These are phyloP conservation scores for Saccharomyces pastorianus DNA, from an alignment of 1,139 yeast species.

Conservation along the genomic window DNA sequence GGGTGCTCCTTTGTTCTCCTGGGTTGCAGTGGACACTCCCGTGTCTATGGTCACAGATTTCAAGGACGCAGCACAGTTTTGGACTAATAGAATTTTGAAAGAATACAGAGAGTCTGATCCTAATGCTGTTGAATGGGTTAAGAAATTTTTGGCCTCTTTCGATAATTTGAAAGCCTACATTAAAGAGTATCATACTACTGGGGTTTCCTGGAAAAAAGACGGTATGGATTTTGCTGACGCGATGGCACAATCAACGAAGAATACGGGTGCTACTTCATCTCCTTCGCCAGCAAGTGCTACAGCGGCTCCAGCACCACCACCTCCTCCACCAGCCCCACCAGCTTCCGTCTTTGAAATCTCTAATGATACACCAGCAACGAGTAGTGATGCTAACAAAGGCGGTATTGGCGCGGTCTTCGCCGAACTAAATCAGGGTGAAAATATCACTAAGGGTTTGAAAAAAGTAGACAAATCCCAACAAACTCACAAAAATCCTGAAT, in stretches of 20 bases:
- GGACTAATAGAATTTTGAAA: slow-evolving; percentile 84
- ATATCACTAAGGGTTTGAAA: slow-evolving; percentile 74
- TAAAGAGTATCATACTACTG: slow-evolving; percentile 71
- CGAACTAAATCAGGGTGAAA: slow-evolving; percentile 80
- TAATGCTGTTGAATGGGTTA: slow-evolving; percentile 74
- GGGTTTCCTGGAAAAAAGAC: slow-evolving; percentile 68
- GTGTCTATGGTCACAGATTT: slow-evolving; percentile 69
- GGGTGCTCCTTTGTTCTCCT: slow-evolving; percentile 83
- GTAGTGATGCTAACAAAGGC: slow-evolving; percentile 26
- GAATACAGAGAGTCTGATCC: slow-evolving; percentile 68
- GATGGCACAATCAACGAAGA: slow-evolving; percentile 31
- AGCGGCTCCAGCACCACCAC: slow-evolving; percentile 34
- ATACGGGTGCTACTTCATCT: slow-evolving; percentile 16
- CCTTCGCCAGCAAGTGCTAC: slow-evolving; percentile 30
- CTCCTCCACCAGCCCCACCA: slow-evolving; percentile 65
- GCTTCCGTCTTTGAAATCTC: slow-evolving; percentile 52
- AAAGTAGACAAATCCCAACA: slow-evolving; percentile 90
- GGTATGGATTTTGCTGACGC: slow-evolving; percentile 43
- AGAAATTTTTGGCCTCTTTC: slow-evolving; percentile 51
- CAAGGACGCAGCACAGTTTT: slow-evolving; percentile 87
- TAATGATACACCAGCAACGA: slow-evolving; percentile 11
- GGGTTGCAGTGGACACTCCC: slow-evolving; percentile 71
- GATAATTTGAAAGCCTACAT: slow-evolving; percentile 65
- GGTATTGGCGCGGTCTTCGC: slow-evolving; percentile 85
- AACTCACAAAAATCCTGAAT: slow-evolving; percentile 88